Base-by-base conservation (phyloP, 495 filamentous ascomycete species). In the Penicillium maclennaniae region DNA sequence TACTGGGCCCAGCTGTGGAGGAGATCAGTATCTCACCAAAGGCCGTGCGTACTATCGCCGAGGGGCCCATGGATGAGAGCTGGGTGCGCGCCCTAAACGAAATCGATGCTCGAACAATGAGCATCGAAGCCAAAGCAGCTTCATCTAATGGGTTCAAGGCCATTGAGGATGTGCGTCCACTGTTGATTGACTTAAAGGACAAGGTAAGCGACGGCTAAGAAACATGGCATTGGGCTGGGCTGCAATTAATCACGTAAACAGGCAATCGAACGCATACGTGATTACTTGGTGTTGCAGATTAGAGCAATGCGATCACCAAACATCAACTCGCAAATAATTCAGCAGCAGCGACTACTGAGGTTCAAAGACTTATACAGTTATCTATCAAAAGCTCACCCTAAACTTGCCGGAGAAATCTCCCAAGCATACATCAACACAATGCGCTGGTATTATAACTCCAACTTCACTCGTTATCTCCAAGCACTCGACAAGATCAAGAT, bases 381-480 rank as follows among this genome's bases (percentile, higher is more conserved):
- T 63, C 79, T 97, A 31, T 82, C 84, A 37, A 82, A 80, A 54
- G 86, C 89, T 51, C 91, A 97, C 58, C 74, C 85, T 1, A 74
- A 81, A 23, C 80, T 98, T 6, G 88, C 89, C 2, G 86, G 89
- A 34, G 88, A 97, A 63, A 95, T 97, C 57, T 83, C 83, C 17
- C 89, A 92, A 71, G 93, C 93, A 7, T 98, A 98, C 58, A 85
- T 95, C 69, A 96, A 97, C 71, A 98, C 93, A 7, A 97, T 98
- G 92, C 83, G 91, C 41, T 98, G 93, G 93, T 98, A 98, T 61
- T 97, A 97, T 62, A 72, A 84, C 37, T 92, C 87, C 53, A 86
- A 97, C 67, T 98, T 98, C 66, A 86, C 83, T 4, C 88, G 92
- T 16, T 98, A 97, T 66, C 80, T 86, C 46, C 83, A 85, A 52